These are phyloP conservation scores for Conringia planisiliqua DNA, from an alignment of 345 rosid genomes.

Conservation along the genomic window DNA sequence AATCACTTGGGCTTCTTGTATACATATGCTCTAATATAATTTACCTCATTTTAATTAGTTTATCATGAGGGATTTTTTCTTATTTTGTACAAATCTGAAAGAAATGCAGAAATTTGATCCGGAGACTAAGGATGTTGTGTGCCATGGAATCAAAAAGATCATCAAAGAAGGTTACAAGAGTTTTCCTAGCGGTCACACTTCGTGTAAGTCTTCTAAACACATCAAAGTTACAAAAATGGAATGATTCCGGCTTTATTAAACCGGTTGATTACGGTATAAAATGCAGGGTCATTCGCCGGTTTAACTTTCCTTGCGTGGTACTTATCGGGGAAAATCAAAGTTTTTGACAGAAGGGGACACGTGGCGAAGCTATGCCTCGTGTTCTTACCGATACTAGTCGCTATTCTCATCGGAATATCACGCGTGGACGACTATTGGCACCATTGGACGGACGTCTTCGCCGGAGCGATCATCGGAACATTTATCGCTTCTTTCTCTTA, in stretches of 20 bases:
- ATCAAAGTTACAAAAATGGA: not conserved
- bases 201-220: slow-evolving; percentile 37
- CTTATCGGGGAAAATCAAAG: slow-evolving; percentile 59
- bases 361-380: slow-evolving; percentile 53
- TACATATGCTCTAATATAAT: not conserved
- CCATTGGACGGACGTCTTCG: slow-evolving; percentile 71
- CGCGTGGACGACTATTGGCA: slow-evolving; percentile 73
- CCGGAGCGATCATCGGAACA: slow-evolving; percentile 55
- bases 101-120: slow-evolving; percentile 44
- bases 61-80: not conserved
- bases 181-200: slow-evolving; percentile 70
- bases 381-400: slow-evolving; percentile 49
- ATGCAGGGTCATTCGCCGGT: slow-evolving; percentile 74
- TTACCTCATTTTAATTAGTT: not conserved
- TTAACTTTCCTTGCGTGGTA: slow-evolving; percentile 58
- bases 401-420: slow-evolving; percentile 52
- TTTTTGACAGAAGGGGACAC: slow-evolving; percentile 53
- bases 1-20: not conserved
- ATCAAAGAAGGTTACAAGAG: slow-evolving; percentile 76
- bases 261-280: not conserved
- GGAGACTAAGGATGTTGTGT: slow-evolving; percentile 41
- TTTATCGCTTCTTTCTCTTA: slow-evolving; percentile 46
- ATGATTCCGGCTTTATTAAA: not conserved
- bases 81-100: not conserved
- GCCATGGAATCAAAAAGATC: slow-evolving; percentile 41